phyloP scores from a whole-genome alignment of 139 green algal genomes.

The Micractinium sp. region DNA sequence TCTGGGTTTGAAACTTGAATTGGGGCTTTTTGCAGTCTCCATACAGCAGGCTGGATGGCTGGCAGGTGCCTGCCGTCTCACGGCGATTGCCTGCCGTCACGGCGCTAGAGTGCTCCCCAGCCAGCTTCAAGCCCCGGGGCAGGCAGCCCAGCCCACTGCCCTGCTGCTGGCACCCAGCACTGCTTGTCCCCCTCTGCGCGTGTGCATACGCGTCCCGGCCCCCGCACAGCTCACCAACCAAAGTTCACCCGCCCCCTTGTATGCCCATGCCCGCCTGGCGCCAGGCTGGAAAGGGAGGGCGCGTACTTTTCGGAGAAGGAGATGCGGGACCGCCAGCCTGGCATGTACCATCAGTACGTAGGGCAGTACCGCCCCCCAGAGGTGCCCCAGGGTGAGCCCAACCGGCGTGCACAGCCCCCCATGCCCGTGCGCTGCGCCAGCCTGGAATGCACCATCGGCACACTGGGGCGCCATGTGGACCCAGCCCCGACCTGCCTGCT shows the following conservation, averaged over 20 bases:
- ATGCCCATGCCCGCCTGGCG: too few relatives aligned
- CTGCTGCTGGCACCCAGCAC: neutral
- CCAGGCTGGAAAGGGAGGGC: slow-evolving; percentile 17
- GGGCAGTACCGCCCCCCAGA: slow-evolving; percentile 45
- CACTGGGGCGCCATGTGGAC: too few relatives aligned
- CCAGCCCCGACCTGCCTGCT: neutral
- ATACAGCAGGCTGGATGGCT: too few relatives aligned
- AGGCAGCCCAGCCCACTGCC: neutral
- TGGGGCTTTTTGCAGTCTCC: too few relatives aligned
- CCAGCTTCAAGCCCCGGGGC: neutral
- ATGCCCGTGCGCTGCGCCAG: neutral
- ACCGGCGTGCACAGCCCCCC: neutral
- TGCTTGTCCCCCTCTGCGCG: neutral
- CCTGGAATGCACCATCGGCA: too few relatives aligned
- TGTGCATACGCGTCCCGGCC: neutral
- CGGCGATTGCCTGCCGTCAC: neutral
- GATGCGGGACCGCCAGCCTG: slow-evolving; percentile 71
- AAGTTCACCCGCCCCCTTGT: neutral
- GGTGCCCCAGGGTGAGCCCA: neutral
- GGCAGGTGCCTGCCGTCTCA: neutral
- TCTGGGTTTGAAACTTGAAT: too few relatives aligned
- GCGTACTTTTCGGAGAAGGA: slow-evolving; percentile 72
- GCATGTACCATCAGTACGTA: slow-evolving; percentile 77
- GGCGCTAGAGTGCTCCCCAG: too few relatives aligned
- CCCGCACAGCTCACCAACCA: neutral